Evolutionary conservation across 1,284 basidiomycete genomes (phyloP).

Genomic region (Ustilago esculenta): DNA sequence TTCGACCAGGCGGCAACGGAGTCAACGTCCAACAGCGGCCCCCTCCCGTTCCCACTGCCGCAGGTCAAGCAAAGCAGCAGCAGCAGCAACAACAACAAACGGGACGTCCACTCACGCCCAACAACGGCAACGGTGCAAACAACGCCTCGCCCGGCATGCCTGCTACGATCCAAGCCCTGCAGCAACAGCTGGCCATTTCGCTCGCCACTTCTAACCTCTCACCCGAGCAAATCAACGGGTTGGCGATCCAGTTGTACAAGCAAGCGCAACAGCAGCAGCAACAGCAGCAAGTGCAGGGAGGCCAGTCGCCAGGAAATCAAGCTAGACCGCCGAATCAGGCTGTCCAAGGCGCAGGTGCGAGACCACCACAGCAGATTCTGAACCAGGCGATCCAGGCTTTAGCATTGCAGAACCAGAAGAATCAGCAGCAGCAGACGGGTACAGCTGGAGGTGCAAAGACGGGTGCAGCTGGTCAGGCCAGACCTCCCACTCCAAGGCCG

Average conservation of each 20-base stretch:
- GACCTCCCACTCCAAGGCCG: conserved; percentile 6
- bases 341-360: background rate
- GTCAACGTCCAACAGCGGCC: background rate
- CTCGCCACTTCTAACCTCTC: conserved; percentile 52
- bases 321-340: no score
- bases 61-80: background rate
- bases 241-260: conserved; percentile 59
- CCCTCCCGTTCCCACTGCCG: conserved; percentile 2
- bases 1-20: conserved; percentile 1
- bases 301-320: no score
- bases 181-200: conserved; percentile 57
- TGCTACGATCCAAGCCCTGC: conserved; percentile 55
- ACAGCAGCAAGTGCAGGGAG: background rate
- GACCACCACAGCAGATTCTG: conserved; percentile 34
- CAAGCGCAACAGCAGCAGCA: conserved; percentile 51
- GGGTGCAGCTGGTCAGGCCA: background rate
- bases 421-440: conserved; percentile 9
- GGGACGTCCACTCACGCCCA: conserved; percentile 5
- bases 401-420: conserved; percentile 39
- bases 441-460: background rate
- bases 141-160: conserved; percentile 30
- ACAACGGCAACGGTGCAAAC: background rate
- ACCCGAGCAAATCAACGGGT: conserved; percentile 58
- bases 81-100: conserved; percentile 2
- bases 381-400: conserved; percentile 46